Percentiles rank a stretch among this genome's conserved stretches.
phyloP scores from a whole-genome alignment of 2,329 filamentous ascomycete species.

The Madurella mycetomatis region DNA sequence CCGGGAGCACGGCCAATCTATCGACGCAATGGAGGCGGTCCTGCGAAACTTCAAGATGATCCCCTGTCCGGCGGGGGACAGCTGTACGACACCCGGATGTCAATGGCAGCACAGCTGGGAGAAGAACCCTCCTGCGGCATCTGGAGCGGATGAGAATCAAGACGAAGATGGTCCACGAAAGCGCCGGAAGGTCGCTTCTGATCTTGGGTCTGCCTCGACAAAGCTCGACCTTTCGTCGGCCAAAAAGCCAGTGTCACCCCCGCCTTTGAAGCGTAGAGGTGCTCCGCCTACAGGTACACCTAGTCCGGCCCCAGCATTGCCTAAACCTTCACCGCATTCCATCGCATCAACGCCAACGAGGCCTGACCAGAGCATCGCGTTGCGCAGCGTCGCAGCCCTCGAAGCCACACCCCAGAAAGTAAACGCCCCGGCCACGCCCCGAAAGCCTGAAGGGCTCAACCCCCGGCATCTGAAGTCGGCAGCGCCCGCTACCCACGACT shows the following conservation, averaged over 20 bases:
- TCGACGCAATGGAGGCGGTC: slow-evolving; percentile 25
- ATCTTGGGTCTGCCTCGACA: slow-evolving; percentile 8
- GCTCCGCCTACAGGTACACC: slow-evolving; percentile 1
- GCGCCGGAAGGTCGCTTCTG: slow-evolving; percentile 23
- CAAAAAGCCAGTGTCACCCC: slow-evolving; percentile 23
- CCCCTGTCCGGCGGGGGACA: slow-evolving; percentile 26
- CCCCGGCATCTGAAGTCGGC: slow-evolving; percentile 58
- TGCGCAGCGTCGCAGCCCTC: not conserved
- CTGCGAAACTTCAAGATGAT: slow-evolving; percentile 28
- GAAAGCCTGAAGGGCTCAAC: slow-evolving; percentile 55
- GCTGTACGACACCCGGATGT: slow-evolving; percentile 21
- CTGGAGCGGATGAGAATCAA: slow-evolving; percentile 2
- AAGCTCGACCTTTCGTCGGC: slow-evolving; percentile 9
- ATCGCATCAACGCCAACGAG: slow-evolving; percentile 4
- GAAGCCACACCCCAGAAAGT: slow-evolving; percentile 8
- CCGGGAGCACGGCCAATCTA: not conserved
- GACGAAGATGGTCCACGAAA: slow-evolving; percentile 25
- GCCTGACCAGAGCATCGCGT: not conserved
- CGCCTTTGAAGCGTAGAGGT: slow-evolving; percentile 23
- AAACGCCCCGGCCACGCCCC: slow-evolving; percentile 16
- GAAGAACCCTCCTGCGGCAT: slow-evolving; percentile 5
- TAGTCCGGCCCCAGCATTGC: not conserved
- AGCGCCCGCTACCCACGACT: slow-evolving; percentile 53
- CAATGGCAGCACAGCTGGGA: slow-evolving; percentile 25
- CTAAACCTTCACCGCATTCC: slow-evolving; percentile 3